Percentiles rank a stretch among this genome's conserved stretches.
These are phyloP conservation scores for Talaromyces thailandensis DNA, from an alignment of 495 filamentous ascomycete genomes.

Conservation along the genomic window DNA sequence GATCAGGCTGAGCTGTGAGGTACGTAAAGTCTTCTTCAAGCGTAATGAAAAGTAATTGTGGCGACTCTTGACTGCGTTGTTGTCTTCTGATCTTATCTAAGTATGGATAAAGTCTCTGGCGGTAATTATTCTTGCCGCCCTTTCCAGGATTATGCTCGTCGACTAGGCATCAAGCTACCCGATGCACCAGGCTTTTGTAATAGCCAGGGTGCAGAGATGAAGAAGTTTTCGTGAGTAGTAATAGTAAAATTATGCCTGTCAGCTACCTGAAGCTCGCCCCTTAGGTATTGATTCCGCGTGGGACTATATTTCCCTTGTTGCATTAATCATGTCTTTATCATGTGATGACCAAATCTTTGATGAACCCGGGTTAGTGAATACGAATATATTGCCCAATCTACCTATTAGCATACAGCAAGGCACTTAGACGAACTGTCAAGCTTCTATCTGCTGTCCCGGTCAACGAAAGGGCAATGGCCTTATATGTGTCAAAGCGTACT, in stretches of 20 bases:
- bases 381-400: not conserved
- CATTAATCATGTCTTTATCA: not conserved
- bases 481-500: not conserved
- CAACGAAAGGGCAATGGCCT: not conserved
- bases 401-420: not conserved
- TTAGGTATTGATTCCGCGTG: not conserved
- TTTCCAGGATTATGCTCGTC: conserved; percentile 30
- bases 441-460: not conserved
- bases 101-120: not conserved
- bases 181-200: not conserved
- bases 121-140: conserved; percentile 1
- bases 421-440: not conserved
- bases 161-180: conserved; percentile 22
- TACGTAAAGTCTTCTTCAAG: conserved; percentile 12
- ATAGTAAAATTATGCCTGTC: not conserved
- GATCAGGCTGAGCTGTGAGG: conserved; percentile 26
- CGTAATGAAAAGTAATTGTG: not conserved
- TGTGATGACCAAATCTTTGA: not conserved
- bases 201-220: not conserved
- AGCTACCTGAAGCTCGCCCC: not conserved
- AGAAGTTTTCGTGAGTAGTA: not conserved
- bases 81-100: not conserved
- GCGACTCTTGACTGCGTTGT: not conserved
- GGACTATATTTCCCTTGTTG: not conserved
- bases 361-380: not conserved